Percentiles rank a stretch among this genome's conserved stretches.
Evolutionary conservation across 495 filamentous ascomycete species (phyloP).

Genomic region (Penicillium longicatenatum): DNA sequence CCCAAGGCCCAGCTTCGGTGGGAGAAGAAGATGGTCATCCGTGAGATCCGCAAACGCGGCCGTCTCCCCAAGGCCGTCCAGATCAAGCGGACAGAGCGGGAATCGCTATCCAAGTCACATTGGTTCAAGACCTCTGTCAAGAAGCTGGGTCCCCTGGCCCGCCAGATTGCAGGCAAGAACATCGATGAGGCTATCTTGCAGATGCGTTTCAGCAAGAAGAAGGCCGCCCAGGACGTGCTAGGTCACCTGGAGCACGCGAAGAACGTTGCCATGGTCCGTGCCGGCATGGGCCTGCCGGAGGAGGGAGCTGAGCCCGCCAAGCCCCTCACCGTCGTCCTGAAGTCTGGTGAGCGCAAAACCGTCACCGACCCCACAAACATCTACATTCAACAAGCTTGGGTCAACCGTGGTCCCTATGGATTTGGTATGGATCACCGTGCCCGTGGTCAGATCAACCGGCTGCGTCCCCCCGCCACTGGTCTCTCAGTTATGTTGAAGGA

Average conservation of each 20-base stretch:
- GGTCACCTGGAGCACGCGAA: constrained; percentile 76
- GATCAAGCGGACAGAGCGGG: constrained; percentile 74
- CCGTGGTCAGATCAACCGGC: constrained; percentile 60
- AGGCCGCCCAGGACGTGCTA: constrained; percentile 77
- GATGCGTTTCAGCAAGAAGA: constrained; percentile 96
- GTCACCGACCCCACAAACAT: constrained; percentile 71
- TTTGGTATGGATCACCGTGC: constrained; percentile 63
- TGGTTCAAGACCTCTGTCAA: constrained; percentile 79
- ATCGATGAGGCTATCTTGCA: constrained; percentile 90
- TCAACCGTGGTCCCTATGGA: constrained; percentile 69
- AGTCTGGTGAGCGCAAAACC: constrained; percentile 52
- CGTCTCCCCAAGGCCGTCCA: constrained; percentile 61
- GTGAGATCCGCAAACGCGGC: constrained; percentile 66
- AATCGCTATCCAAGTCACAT: constrained; percentile 61
- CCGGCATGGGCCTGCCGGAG: constrained; percentile 76
- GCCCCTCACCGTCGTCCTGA: constrained; percentile 41
- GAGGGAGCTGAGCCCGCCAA: constrained; percentile 36
- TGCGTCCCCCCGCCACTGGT: constrained; percentile 69
- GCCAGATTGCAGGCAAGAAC: constrained; percentile 84
- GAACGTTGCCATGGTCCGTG: constrained; percentile 71
- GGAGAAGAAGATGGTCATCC: constrained; percentile 80
- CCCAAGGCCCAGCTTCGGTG: constrained; percentile 66
- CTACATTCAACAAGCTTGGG: constrained; percentile 91
- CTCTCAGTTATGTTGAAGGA: constrained; percentile 89
- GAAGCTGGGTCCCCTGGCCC: constrained; percentile 81